Evolutionary conservation across 306 rosid genomes (phyloP).

Genomic region (Prosopis cineraria): DNA sequence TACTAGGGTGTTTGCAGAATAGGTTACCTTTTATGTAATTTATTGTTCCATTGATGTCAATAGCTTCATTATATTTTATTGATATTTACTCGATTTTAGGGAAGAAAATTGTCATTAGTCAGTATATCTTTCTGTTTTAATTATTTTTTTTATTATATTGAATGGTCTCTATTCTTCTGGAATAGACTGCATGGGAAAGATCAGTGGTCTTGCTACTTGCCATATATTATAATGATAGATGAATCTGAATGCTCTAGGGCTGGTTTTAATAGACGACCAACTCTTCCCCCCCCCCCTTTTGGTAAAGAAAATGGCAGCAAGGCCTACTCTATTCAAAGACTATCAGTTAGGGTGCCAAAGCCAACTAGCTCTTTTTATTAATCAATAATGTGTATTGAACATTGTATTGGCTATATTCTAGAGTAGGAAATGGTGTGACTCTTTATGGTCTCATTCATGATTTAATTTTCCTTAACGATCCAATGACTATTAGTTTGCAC

Average conservation of each 20-base stretch:
- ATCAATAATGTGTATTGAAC: neutral
- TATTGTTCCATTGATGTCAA: neutral
- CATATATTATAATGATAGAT: neutral
- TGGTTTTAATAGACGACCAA: neutral
- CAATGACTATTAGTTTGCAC: neutral
- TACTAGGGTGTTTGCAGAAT: neutral
- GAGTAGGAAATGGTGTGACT: slow-evolving; percentile 4
- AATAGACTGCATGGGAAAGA: neutral
- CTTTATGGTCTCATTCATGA: neutral
- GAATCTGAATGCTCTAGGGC: neutral
- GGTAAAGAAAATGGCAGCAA: neutral
- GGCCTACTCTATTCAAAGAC: neutral
- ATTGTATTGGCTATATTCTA: neutral
- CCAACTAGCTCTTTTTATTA: neutral
- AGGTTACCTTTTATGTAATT: neutral
- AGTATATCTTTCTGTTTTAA: neutral
- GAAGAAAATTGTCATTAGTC: neutral
- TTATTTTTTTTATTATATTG: neutral
- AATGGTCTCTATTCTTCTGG: neutral
- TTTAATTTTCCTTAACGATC: slow-evolving; percentile 11
- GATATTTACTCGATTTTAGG: neutral
- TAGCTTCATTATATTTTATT: neutral
- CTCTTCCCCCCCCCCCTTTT: too few relatives aligned
- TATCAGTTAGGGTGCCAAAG: neutral
- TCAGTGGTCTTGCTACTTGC: neutral